These are phyloP conservation scores for Adansonia grandidieri DNA, from an alignment of 441 rosid species.

Conservation along the genomic window DNA sequence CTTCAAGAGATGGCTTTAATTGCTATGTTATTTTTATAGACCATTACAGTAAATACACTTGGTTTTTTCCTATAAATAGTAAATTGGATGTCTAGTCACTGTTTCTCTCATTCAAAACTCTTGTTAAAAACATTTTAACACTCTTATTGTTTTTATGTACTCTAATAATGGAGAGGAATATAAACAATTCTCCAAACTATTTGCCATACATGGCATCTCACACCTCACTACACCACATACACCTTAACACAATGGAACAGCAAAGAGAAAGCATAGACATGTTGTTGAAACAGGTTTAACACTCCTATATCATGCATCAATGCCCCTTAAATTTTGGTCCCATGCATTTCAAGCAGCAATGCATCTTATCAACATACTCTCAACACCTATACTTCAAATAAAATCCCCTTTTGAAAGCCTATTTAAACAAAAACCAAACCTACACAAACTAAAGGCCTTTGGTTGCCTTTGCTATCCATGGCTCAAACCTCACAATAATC, in stretches of 20 bases:
- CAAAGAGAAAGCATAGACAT: not conserved
- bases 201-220: not conserved
- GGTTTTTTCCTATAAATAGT: not conserved
- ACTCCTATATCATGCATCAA: no score
- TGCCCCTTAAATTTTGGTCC: not conserved
- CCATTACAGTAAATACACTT: not conserved
- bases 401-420: not conserved
- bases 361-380: not conserved
- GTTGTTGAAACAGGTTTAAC: not conserved
- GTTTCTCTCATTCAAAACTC: not conserved
- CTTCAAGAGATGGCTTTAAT: not conserved
- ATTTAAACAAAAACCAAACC: not conserved
- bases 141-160: not conserved
- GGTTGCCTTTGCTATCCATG: not conserved
- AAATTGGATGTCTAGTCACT: not conserved
- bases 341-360: not conserved
- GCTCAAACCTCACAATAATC: not conserved
- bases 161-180: not conserved
- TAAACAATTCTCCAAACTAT: not conserved
- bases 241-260: not conserved
- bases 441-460: not conserved
- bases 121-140: no score
- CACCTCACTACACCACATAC: not conserved
- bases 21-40: not conserved
- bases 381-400: not conserved